Evolutionary conservation across 2,329 filamentous ascomycete species (phyloP), one percentile per base, ranked within the genome.

Genomic region (Neonectria coccinea): DNA sequence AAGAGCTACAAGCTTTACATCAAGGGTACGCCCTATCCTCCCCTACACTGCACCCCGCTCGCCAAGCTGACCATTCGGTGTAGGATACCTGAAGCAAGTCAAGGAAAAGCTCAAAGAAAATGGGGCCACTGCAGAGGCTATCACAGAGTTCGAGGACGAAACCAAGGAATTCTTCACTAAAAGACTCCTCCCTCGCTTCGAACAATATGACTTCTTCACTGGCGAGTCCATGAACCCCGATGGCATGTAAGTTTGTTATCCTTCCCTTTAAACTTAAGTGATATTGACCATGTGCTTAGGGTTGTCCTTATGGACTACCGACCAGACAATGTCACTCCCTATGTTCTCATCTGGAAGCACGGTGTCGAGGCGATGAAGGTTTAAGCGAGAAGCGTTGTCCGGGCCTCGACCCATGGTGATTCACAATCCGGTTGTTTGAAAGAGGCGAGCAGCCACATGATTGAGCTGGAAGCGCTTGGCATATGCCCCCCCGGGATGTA

Each of bases 241-340:
- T 77, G 94, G 91, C 85, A 97, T 97, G 96, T 96, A 85, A 77
- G 92, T 88, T 61, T n/a, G 4, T 33, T 12, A 16, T 27, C n/a
- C 42, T 20, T 18, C 7, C 11, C 39, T 12, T 16, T 6, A 12
- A 14, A 27, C 29, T n/a, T 14, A 14, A 27, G 5, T 25, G 22
- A 36, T 53, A 63, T 67, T 70, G 36, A 66, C 59, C 59, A 54
- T 29, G 6, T 45, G 2, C 55, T 27, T 11, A 94, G 92, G 89
- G 86, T 97, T 75, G 86, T 94, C 71, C 92, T 97, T 73, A 91
- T 97, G 79, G 97, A 97, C 88, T 99, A 97, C 89, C 95, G 22
- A 3, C 2, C 2, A 22, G 22, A 22, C 3, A 4, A 4, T 22
- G 2, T 22, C 22, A 22, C 22, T 60, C 96, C 96, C 66, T 99